phyloP scores from a whole-genome alignment of 371 early-diverging fungal species.

The Mortierella polycephala region DNA sequence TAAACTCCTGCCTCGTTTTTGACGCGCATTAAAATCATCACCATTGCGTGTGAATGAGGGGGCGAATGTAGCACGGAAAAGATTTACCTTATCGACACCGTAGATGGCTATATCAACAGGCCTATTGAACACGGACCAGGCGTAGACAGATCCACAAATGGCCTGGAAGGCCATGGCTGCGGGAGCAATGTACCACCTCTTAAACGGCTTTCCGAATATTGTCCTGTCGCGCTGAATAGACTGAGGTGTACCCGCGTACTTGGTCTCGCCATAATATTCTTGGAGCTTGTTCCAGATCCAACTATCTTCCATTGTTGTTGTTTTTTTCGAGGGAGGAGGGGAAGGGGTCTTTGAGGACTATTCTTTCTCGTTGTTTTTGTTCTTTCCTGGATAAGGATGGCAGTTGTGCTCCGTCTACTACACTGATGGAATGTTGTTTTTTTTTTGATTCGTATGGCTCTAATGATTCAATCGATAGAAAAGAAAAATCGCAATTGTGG shows the following conservation, averaged over 20 bases:
- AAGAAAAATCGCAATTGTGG: too few relatives aligned
- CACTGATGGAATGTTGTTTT: too few relatives aligned
- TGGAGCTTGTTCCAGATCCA: constrained; percentile 41
- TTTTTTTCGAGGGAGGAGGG: neutral
- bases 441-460: too few relatives aligned
- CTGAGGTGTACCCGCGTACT: constrained; percentile 38
- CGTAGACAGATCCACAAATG: constrained; percentile 78
- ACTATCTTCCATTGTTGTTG: constrained; percentile 43
- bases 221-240: constrained; percentile 37
- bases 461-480: too few relatives aligned
- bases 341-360: neutral
- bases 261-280: constrained; percentile 52
- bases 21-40: neutral
- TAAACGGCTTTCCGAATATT: constrained; percentile 54
- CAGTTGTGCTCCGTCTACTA: too few relatives aligned
- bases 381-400: too few relatives aligned
- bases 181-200: constrained; percentile 68
- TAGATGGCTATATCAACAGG: constrained; percentile 67
- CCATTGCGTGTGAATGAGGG: too few relatives aligned
- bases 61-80: neutral
- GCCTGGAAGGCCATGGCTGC: constrained; percentile 74
- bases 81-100: constrained; percentile 47
- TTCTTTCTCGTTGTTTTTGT: neutral
- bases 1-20: neutral
- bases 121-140: constrained; percentile 74